A percentile compares a stretch with the other conserved stretches of the same genome.
Conservation (phyloP, 2,329 filamentous ascomycete species). For the Dendrostoma leiphaemia region DNA sequence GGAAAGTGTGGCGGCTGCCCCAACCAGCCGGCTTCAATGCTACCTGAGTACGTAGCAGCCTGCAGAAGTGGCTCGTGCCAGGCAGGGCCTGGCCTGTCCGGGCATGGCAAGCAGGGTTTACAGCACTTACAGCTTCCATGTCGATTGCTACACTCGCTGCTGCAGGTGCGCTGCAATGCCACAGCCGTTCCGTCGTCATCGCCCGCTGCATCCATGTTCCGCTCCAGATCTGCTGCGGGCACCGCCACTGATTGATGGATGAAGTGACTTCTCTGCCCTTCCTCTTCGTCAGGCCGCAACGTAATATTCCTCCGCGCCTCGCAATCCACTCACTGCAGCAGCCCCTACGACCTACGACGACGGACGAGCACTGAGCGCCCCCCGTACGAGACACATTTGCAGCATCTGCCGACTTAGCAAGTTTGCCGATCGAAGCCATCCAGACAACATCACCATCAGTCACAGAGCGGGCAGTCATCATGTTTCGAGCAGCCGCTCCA, state of each 20-base stretch:
- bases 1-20: too few species aligned
- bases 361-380: too few species aligned
- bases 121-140: not conserved
- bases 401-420: not conserved
- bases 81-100: not conserved
- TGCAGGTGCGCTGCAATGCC: too few species aligned
- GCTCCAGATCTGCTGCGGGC: not conserved
- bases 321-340: too few species aligned
- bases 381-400: too few species aligned
- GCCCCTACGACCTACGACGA: too few species aligned
- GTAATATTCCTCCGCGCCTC: too few species aligned
- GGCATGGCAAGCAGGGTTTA: slow-evolving; percentile 1
- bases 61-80: not conserved
- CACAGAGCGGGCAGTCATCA: slow-evolving; percentile 37
- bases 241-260: too few species aligned
- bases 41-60: not conserved
- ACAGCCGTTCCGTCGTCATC: slow-evolving; percentile 16
- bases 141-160: not conserved
- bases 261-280: too few species aligned
- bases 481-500: slow-evolving; percentile 58
- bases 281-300: too few species aligned
- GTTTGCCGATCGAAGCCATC: not conserved
- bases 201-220: slow-evolving; percentile 2
- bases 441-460: not conserved
- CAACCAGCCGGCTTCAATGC: too few species aligned